Evolutionary conservation across 2,329 filamentous ascomycete species (phyloP).

Genomic region (Aspergillus novofumigatus): DNA sequence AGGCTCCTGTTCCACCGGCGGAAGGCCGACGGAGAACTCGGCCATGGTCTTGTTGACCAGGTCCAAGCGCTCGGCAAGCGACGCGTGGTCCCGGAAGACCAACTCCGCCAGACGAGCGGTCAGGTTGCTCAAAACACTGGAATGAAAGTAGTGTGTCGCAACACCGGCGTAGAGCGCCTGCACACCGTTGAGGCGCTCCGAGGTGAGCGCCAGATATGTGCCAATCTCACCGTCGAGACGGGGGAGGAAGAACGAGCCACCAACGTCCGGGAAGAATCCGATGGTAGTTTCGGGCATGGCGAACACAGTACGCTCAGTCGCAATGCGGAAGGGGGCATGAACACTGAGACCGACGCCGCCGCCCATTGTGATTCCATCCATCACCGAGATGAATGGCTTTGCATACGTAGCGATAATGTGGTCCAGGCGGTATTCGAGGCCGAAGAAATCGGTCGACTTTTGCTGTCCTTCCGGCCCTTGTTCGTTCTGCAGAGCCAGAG

Average conservation of each 20-base stretch:
- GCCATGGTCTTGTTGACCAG: conserved; percentile 85
- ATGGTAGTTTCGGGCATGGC: conserved; percentile 99
- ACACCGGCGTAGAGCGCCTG: conserved; percentile 88
- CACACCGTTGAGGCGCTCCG: conserved; percentile 73
- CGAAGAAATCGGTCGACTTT: conserved; percentile 80
- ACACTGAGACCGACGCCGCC: conserved; percentile 91
- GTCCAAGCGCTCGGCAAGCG: conserved; percentile 58
- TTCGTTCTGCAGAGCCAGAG: conserved; percentile 70
- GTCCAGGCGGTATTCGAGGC: conserved; percentile 90
- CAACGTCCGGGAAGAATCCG: conserved; percentile 97
- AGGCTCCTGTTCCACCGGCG: conserved; percentile 56
- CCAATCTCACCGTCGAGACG: conserved; percentile 81
- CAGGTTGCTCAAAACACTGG: conserved; percentile 73
- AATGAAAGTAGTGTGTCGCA: conserved; percentile 95
- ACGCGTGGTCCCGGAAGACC: conserved; percentile 74
- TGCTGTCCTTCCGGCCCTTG: conserved; percentile 65
- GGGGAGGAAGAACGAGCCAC: conserved; percentile 91
- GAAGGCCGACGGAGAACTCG: conserved; percentile 84
- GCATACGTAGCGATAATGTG: conserved; percentile 90
- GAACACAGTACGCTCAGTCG: conserved; percentile 91
- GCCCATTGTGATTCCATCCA: conserved; percentile 98
- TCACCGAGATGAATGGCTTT: conserved; percentile 91
- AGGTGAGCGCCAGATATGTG: conserved; percentile 90
- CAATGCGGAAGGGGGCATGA: conserved; percentile 93
- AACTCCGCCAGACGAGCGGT: conserved; percentile 85